A percentile compares a stretch with the other conserved stretches of the same genome.
Conservation (phyloP, 2,329 filamentous ascomycete species). For the Paecilomyces fulvus region DNA sequence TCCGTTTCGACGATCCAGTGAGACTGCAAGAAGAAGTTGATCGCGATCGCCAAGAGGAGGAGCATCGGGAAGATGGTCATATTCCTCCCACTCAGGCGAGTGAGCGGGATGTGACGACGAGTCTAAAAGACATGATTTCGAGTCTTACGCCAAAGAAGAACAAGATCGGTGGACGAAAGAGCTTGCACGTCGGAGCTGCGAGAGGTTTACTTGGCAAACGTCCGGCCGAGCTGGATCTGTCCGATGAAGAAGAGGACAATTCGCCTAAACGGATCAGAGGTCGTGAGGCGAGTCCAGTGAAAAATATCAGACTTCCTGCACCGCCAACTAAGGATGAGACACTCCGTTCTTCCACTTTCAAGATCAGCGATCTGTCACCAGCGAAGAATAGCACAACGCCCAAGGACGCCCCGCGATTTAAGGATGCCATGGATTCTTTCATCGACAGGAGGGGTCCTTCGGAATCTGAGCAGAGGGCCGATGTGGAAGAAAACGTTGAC, state of each 20-base stretch:
- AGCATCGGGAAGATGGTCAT: constrained; percentile 53
- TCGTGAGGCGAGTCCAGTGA: constrained; percentile 67
- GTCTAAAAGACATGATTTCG: constrained; percentile 68
- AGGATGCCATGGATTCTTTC: constrained; percentile 33
- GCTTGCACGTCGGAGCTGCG: constrained; percentile 66
- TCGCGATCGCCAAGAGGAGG: constrained; percentile 52
- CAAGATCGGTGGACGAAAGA: constrained; percentile 60
- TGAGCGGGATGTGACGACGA: constrained; percentile 56
- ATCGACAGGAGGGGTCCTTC: constrained; percentile 7
- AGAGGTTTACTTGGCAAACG: constrained; percentile 66
- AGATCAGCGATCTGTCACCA: constrained; percentile 23
- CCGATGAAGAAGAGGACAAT: constrained; percentile 48
- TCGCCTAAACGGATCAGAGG: constrained; percentile 59
- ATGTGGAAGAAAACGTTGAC: constrained; percentile 40
- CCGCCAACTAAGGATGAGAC: constrained; percentile 61
- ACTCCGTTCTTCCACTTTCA: constrained; percentile 43
- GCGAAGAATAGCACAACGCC: constrained; percentile 43
- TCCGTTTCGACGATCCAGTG: constrained; percentile 59
- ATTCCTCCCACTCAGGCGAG: constrained; percentile 37
- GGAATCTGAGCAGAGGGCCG: constrained; percentile 28
- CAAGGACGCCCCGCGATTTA: constrained; percentile 48
- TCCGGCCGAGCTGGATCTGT: constrained; percentile 60
- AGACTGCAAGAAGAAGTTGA: constrained; percentile 57
- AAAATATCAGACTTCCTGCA: constrained; percentile 61
- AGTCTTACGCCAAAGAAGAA: constrained; percentile 70